Evolutionary conservation across 495 filamentous ascomycete species (phyloP).

Genomic region (Lasiosphaeria ovina): DNA sequence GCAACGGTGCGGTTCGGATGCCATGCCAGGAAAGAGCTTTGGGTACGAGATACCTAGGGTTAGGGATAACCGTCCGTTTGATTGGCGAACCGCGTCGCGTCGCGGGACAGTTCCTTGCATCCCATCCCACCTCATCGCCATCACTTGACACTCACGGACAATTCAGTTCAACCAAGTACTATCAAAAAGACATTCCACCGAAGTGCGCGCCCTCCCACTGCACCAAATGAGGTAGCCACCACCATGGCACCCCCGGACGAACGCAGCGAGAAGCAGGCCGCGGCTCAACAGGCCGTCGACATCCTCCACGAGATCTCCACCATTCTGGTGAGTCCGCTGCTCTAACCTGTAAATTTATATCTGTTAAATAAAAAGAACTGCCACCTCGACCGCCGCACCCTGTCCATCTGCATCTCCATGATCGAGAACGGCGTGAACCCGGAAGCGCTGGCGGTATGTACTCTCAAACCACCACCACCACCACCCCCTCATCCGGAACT

Average conservation of each 20-base stretch:
- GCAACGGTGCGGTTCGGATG: too few relatives aligned
- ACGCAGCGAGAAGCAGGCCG: constrained; percentile 71
- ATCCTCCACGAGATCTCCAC: constrained; percentile 92
- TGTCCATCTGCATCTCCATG: constrained; percentile 92
- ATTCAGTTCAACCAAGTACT: too few relatives aligned
- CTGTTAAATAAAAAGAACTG: constrained; percentile 49
- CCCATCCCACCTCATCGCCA: too few relatives aligned
- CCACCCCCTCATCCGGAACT: not conserved
- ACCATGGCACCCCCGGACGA: constrained; percentile 34
- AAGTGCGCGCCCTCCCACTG: too few relatives aligned
- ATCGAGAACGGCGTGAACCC: constrained; percentile 98
- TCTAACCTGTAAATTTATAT: not conserved
- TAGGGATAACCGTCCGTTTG: too few relatives aligned
- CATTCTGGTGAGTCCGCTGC: constrained; percentile 60
- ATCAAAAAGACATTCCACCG: too few relatives aligned
- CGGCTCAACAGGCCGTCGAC: constrained; percentile 93
- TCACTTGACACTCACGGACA: too few relatives aligned
- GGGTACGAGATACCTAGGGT: too few relatives aligned
- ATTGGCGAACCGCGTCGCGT: too few relatives aligned
- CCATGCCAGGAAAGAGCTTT: too few relatives aligned
- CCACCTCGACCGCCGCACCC: constrained; percentile 79
- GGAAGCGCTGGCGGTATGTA: constrained; percentile 84
- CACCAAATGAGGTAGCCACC: too few relatives aligned
- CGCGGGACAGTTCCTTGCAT: too few relatives aligned
- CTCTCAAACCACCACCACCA: constrained; percentile 1